Conservation (phyloP, 2,329 filamentous ascomycete species). For the Zarea fungicola region DNA sequence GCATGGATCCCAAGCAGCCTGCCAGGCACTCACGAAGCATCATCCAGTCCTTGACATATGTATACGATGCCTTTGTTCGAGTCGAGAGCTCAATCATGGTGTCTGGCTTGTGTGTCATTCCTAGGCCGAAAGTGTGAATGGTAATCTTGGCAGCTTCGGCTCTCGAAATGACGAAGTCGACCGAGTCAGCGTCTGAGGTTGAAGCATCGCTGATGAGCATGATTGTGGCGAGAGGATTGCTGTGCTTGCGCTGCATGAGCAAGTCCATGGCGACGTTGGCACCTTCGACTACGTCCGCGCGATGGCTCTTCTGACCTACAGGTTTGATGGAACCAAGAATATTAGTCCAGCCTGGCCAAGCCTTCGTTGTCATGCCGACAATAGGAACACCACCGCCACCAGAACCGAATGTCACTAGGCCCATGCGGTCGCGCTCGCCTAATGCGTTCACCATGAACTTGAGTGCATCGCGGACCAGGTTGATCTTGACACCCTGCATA, state of each 20-base stretch:
- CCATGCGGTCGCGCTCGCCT: slow-evolving; percentile 93
- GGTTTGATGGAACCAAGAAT: slow-evolving; percentile 83
- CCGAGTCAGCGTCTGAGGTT: slow-evolving; percentile 87
- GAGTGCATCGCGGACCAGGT: slow-evolving; percentile 82
- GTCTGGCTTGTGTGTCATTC: slow-evolving; percentile 95
- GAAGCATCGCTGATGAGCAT: slow-evolving; percentile 96
- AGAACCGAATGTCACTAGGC: slow-evolving; percentile 92
- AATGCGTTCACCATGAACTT: slow-evolving; percentile 87
- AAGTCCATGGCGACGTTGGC: slow-evolving; percentile 98
- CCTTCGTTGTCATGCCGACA: slow-evolving; percentile 96
- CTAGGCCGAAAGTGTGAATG: slow-evolving; percentile 93
- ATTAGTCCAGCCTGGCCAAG: slow-evolving; percentile 86
- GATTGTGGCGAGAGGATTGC: slow-evolving; percentile 91
- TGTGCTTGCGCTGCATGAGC: slow-evolving; percentile 94
- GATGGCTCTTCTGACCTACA: slow-evolving; percentile 92
- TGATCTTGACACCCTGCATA: slow-evolving; percentile 99
- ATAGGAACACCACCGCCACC: slow-evolving; percentile 88
- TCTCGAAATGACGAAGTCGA: slow-evolving; percentile 94
- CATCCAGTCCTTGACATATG: slow-evolving; percentile 99
- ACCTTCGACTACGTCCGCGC: slow-evolving; percentile 93
- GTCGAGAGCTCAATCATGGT: slow-evolving; percentile 98
- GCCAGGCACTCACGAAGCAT: slow-evolving; percentile 96
- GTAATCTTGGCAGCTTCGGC: slow-evolving; percentile 96
- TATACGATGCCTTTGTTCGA: slow-evolving; percentile 92
- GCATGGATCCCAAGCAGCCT: slow-evolving; percentile 84